Conservation (phyloP, 2,329 filamentous ascomycete species). For the Arthrobotrys megalospora region DNA sequence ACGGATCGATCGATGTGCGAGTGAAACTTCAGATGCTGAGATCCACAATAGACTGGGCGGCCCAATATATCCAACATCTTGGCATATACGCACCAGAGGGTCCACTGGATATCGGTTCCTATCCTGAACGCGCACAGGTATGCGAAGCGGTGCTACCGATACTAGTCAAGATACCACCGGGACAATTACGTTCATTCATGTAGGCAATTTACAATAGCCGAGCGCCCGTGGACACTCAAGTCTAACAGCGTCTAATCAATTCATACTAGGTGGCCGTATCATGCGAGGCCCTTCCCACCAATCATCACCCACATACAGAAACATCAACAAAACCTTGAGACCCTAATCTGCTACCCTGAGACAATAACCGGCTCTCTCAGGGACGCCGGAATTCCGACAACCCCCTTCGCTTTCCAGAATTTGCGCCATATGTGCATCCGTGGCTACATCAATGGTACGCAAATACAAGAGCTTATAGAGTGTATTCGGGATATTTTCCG, state of each 20-base stretch:
- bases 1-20: not conserved
- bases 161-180: slow-evolving; percentile 8
- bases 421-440: slow-evolving; percentile 20
- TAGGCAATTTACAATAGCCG: not conserved
- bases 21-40: not conserved
- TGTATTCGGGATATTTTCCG: not conserved
- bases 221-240: too few relatives aligned
- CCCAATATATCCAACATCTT: slow-evolving; percentile 14
- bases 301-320: not conserved
- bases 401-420: not conserved
- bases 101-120: not conserved
- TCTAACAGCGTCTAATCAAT: not conserved
- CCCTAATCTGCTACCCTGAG: not conserved
- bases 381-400: not conserved
- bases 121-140: not conserved
- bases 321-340: slow-evolving; percentile 16
- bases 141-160: not conserved
- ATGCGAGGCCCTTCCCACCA: not conserved
- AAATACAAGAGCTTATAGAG: not conserved
- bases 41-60: not conserved
- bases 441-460: not conserved
- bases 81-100: slow-evolving; percentile 3
- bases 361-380: not conserved
- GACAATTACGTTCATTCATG: slow-evolving; percentile 28
- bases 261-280: slow-evolving; percentile 9